Conservation (phyloP, 1,284 basidiomycete genomes). For the Irpex sp. region DNA sequence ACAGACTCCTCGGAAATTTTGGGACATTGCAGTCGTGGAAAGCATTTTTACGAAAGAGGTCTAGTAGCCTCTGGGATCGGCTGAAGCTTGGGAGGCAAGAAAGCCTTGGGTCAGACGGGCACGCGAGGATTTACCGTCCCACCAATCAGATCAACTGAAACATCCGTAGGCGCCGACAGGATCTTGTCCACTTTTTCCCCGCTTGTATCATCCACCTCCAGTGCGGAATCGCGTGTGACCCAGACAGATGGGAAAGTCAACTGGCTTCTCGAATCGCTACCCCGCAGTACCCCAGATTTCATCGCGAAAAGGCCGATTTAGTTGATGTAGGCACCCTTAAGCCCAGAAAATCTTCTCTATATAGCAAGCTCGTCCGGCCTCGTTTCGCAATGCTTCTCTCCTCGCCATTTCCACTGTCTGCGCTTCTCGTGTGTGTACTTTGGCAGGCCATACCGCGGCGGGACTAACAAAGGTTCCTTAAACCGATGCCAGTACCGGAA, state of each 20-base stretch:
- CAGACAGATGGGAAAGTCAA: not conserved
- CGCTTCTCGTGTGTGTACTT: slow-evolving; percentile 1
- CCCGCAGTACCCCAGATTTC: slow-evolving; percentile 26
- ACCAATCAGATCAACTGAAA: not conserved
- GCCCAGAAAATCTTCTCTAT: not conserved
- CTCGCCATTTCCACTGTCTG: slow-evolving; percentile 5
- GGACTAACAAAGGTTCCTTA: not conserved
- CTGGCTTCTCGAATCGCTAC: slow-evolving; percentile 11
- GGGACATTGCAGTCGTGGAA: not conserved
- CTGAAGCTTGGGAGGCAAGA: not conserved
- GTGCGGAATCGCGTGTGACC: slow-evolving; percentile 5
- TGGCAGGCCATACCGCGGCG: too few relatives aligned
- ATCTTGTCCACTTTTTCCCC: slow-evolving; percentile 4
- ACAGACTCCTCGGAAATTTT: not conserved
- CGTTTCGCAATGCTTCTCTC: slow-evolving; percentile 13
- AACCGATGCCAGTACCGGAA: slow-evolving; percentile 32
- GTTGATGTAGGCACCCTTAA: not conserved
- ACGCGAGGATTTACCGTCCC: not conserved
- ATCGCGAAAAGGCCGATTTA: slow-evolving; percentile 13
- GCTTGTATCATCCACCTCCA: slow-evolving; percentile 5
- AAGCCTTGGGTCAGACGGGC: not conserved
- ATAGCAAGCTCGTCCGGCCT: slow-evolving; percentile 4
- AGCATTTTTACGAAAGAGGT: not conserved
- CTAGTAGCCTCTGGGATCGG: not conserved
- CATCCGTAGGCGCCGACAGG: not conserved